Conservation (phyloP, 768 basidiomycete species). For the Mycena pura region DNA sequence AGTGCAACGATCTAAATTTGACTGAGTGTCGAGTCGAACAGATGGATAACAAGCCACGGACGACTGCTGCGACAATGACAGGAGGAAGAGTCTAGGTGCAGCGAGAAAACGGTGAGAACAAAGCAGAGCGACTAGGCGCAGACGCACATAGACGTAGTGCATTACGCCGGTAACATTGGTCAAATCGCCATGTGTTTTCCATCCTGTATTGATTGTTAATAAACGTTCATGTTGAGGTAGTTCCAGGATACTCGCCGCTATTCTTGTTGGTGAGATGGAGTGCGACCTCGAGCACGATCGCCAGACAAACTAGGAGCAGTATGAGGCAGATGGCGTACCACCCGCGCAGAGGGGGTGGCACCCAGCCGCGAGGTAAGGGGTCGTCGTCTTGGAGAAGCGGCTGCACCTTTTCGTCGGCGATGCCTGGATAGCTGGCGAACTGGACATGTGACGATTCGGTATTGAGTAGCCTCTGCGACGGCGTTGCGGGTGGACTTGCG, state of each 20-base stretch:
- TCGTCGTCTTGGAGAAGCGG: slow-evolving; percentile 23
- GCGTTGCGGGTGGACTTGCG: slow-evolving; percentile 19
- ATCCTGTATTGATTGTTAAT: slow-evolving; percentile 41
- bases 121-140: neutral
- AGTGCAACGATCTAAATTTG: slow-evolving; percentile 48
- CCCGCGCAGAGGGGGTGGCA: slow-evolving; percentile 51
- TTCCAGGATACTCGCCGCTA: slow-evolving; percentile 41
- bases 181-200: slow-evolving; percentile 45
- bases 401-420: slow-evolving; percentile 15
- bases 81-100: slow-evolving; percentile 57
- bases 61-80: slow-evolving; percentile 54
- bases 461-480: slow-evolving; percentile 24
- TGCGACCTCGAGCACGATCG: slow-evolving; percentile 54
- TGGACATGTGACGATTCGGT: slow-evolving; percentile 22
- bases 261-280: slow-evolving; percentile 53
- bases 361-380: slow-evolving; percentile 36
- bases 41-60: slow-evolving; percentile 30
- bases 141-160: slow-evolving; percentile 62
- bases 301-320: slow-evolving; percentile 42
- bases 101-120: slow-evolving; percentile 4
- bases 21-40: neutral
- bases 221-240: neutral
- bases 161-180: slow-evolving; percentile 43
- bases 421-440: slow-evolving; percentile 22
- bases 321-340: slow-evolving; percentile 56